These are phyloP conservation scores for Pichia nakasei DNA, from an alignment of 805 yeast genomes.

Conservation along the genomic window DNA sequence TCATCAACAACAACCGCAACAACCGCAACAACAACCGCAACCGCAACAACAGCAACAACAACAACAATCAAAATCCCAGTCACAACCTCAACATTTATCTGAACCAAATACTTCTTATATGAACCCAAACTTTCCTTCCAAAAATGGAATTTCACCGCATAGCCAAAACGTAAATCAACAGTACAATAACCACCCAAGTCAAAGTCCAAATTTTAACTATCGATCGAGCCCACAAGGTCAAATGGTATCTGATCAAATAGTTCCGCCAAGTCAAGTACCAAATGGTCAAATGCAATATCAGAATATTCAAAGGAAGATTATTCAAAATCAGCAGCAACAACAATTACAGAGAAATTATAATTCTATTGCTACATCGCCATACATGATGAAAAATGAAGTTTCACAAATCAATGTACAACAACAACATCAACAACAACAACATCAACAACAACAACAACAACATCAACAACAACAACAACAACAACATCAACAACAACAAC, in stretches of 20 bases:
- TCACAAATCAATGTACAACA: no score
- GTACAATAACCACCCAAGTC: background rate
- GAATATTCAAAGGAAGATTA: background rate
- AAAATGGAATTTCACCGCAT: background rate
- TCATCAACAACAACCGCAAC: background rate
- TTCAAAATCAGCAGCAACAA: slow-evolving; percentile 6
- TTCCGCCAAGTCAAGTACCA: background rate
- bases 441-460: background rate
- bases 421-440: background rate
- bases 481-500: slow-evolving; percentile 2
- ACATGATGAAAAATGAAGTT: background rate
- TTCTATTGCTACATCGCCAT: background rate
- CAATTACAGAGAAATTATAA: slow-evolving; percentile 3
- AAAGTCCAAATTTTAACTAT: background rate
- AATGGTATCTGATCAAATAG: background rate
- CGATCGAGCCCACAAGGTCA: slow-evolving; percentile 1
- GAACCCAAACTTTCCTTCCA: background rate
- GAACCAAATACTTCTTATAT: background rate
- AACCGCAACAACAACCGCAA: background rate
- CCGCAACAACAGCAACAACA: background rate
- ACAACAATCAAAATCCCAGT: background rate
- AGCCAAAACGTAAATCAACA: background rate
- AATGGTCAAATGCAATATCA: background rate
- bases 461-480: background rate
- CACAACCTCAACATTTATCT: background rate